These are phyloP conservation scores for Durio zibethinus DNA, from an alignment of 345 rosid genomes.

Conservation along the genomic window DNA sequence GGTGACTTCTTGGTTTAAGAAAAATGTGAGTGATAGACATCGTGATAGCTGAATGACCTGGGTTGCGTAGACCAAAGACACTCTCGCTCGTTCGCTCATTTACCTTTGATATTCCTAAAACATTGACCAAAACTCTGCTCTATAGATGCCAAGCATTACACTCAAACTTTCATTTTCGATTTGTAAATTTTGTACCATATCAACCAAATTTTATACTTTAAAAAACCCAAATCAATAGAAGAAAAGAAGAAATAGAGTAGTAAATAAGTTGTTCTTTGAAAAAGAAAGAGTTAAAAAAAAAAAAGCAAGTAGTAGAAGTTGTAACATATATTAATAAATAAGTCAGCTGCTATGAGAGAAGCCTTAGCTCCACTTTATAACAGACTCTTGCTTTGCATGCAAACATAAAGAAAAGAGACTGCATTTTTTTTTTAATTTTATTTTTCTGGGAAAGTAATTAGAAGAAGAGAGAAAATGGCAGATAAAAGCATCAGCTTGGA, in stretches of 20 bases:
- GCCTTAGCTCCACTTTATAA: background rate
- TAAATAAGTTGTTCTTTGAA: background rate
- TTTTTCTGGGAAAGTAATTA: background rate
- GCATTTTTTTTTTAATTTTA: background rate
- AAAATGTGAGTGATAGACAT: background rate
- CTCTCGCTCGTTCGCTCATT: conserved; percentile 12
- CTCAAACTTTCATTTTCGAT: background rate
- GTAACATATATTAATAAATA: background rate
- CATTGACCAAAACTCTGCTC: background rate
- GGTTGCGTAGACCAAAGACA: conserved; percentile 17
- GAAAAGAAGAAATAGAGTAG: background rate
- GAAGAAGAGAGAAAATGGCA: conserved; percentile 25
- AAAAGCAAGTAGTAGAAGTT: background rate
- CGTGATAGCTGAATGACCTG: conserved; percentile 9
- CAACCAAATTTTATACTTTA: background rate
- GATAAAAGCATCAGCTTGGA: conserved; percentile 42
- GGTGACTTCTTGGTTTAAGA: background rate
- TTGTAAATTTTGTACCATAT: background rate
- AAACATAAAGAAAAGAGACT: background rate
- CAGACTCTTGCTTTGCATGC: conserved; percentile 1
- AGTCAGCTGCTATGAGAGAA: background rate
- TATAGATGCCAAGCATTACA: background rate
- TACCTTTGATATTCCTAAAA: background rate
- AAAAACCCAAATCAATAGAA: background rate
- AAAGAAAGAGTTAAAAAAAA: background rate